phyloP scores from a whole-genome alignment of 2,329 filamentous ascomycete genomes.

The Cladosporium sp. region DNA sequence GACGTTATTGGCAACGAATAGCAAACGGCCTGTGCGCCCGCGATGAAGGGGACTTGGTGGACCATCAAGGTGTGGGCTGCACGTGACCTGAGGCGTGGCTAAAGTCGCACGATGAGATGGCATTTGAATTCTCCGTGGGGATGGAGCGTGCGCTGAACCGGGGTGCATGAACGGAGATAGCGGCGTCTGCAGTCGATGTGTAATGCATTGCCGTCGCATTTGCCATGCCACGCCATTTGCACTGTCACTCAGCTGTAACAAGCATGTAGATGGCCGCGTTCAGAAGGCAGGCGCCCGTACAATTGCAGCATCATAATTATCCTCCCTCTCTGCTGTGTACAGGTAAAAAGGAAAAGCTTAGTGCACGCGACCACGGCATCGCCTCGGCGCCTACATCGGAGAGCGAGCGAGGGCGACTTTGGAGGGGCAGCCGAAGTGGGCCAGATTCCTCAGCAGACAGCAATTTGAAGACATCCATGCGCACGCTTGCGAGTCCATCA shows the following conservation, averaged over 20 bases:
- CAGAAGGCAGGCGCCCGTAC: too few species aligned
- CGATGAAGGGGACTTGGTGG: not conserved
- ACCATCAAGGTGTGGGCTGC: not conserved
- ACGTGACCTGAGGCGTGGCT: not conserved
- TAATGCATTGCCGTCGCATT: not conserved
- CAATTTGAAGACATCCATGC: too few species aligned
- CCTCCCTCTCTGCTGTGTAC: too few species aligned
- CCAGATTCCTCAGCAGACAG: not conserved
- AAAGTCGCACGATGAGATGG: not conserved
- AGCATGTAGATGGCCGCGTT: too few species aligned
- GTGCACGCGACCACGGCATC: not conserved
- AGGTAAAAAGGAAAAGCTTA: too few species aligned
- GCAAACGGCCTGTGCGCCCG: too few species aligned
- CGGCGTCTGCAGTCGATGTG: not conserved
- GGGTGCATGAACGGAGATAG: constrained; percentile 2
- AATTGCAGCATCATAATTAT: too few species aligned
- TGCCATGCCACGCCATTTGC: not conserved
- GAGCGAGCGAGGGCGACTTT: not conserved
- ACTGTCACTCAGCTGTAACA: not conserved
- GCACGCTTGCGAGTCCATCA: too few species aligned
- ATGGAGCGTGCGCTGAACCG: not conserved
- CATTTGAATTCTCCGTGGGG: constrained; percentile 2
- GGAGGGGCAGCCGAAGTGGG: not conserved
- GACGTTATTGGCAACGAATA: too few species aligned
- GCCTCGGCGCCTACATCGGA: constrained; percentile 3